phyloP scores from a whole-genome alignment of 208 protist genomes.

The Trypanosoma conorhini region DNA sequence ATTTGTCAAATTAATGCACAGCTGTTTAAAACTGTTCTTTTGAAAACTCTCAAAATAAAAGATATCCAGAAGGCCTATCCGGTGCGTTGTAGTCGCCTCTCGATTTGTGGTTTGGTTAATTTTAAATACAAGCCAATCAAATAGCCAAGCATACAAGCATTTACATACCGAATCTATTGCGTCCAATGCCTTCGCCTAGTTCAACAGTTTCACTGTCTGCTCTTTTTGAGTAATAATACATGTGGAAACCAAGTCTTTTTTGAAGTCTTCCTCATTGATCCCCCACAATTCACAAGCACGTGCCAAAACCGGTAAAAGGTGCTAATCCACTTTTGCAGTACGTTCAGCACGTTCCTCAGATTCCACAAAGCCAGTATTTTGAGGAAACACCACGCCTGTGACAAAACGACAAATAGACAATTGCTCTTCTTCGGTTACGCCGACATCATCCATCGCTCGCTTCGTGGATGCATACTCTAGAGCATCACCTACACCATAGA shows the following conservation, averaged over 20 bases:
- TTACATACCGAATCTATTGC: constrained; percentile 61
- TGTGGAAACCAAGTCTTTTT: constrained; percentile 30
- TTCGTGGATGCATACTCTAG: constrained; percentile 26
- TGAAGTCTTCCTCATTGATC: constrained; percentile 29
- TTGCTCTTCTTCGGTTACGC: constrained; percentile 58
- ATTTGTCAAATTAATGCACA: constrained; percentile 97
- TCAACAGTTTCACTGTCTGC: constrained; percentile 14
- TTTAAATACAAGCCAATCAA: constrained; percentile 47
- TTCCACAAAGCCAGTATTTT: constrained; percentile 65
- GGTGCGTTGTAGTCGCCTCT: constrained; percentile 20
- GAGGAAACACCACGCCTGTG: constrained; percentile 65
- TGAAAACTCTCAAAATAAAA: constrained; percentile 82
- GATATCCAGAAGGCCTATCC: constrained; percentile 74
- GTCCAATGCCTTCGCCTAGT: constrained; percentile 42
- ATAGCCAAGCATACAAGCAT: constrained; percentile 43
- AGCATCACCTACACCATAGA: constrained; percentile 51
- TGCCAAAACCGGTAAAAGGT: constrained; percentile 26
- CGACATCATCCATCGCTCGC: constrained; percentile 52
- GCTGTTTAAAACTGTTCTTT: constrained; percentile 95
- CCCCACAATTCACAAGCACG: constrained; percentile 34
- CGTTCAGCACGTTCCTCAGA: constrained; percentile 20
- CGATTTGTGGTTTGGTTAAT: constrained; percentile 38
- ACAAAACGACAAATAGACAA: constrained; percentile 45
- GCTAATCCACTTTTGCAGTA: constrained; percentile 24
- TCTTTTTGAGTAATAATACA: constrained; percentile 24